Conservation (phyloP, 2,329 filamentous ascomycete genomes). For the Madurella mycetomatis region DNA sequence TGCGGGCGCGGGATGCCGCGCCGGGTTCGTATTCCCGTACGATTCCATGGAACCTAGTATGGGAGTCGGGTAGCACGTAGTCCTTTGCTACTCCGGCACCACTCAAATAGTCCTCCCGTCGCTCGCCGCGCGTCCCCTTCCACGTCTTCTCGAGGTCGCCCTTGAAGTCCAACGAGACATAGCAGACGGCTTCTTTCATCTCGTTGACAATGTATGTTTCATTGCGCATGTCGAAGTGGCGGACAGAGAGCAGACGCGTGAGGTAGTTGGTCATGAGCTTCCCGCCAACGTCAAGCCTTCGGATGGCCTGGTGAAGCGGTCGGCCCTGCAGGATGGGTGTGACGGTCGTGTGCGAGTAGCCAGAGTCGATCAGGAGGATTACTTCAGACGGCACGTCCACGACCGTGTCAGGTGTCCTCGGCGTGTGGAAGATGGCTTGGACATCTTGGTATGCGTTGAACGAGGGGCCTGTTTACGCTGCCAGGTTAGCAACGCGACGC, state of each 20-base stretch:
- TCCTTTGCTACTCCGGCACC: constrained; percentile 71
- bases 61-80: constrained; percentile 84
- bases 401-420: constrained; percentile 41
- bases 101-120: constrained; percentile 44
- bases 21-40: constrained; percentile 73
- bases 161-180: constrained; percentile 72
- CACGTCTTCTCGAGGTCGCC: constrained; percentile 75
- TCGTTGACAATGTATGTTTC: constrained; percentile 92
- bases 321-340: constrained; percentile 79
- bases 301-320: constrained; percentile 74
- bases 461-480: constrained; percentile 51
- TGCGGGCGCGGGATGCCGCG: constrained; percentile 49
- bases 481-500: constrained; percentile 7
- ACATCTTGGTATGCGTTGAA: constrained; percentile 82
- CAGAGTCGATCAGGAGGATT: constrained; percentile 83
- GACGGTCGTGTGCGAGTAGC: constrained; percentile 88
- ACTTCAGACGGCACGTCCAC: constrained; percentile 64
- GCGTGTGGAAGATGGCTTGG: constrained; percentile 62
- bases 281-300: constrained; percentile 84
- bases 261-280: constrained; percentile 92
- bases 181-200: constrained; percentile 89
- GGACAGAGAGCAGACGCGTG: constrained; percentile 80
- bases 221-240: constrained; percentile 93
- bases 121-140: constrained; percentile 67
- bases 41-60: constrained; percentile 57